Evolutionary conservation across 2,329 filamentous ascomycete genomes (phyloP).

Genomic region (Neodidymelliopsis sp.): DNA sequence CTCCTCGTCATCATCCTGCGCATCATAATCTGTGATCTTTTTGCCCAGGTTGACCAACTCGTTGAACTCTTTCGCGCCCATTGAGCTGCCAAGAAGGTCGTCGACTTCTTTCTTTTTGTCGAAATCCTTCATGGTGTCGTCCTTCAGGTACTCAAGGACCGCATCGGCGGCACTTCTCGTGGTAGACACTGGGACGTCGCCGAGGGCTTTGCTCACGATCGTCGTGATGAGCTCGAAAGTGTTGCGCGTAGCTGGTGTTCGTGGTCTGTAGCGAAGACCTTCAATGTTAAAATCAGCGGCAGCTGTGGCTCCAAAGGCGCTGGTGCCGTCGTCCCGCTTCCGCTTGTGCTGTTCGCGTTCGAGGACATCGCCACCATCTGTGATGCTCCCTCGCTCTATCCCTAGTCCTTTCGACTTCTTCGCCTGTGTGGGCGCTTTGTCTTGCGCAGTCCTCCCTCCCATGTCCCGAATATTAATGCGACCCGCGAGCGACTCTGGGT

Average conservation of each 20-base stretch:
- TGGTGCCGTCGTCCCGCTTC: conserved; percentile 73
- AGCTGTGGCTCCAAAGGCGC: conserved; percentile 73
- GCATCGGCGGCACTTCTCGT: conserved; percentile 94
- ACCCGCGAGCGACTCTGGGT: conserved; percentile 95
- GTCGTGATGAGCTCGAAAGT: conserved; percentile 95
- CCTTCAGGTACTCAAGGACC: conserved; percentile 88
- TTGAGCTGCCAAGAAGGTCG: conserved; percentile 82
- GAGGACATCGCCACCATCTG: conserved; percentile 84
- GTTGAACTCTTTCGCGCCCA: conserved; percentile 92
- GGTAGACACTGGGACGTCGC: conserved; percentile 90
- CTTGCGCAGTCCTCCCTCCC: conserved; percentile 83
- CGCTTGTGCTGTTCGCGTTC: conserved; percentile 85
- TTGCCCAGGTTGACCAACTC: conserved; percentile 95
- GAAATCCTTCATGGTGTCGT: conserved; percentile 94
- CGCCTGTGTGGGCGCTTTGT: conserved; percentile 78
- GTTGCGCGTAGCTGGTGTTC: conserved; percentile 87
- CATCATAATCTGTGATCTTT: conserved; percentile 98
- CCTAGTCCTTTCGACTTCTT: conserved; percentile 73
- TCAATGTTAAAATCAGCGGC: conserved; percentile 86
- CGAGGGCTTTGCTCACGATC: conserved; percentile 84
- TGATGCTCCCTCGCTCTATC: conserved; percentile 76
- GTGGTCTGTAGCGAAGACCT: conserved; percentile 88
- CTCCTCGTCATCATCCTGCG: conserved; percentile 88
- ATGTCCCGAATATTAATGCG: conserved; percentile 94
- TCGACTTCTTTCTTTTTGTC: conserved; percentile 99